A percentile compares a stretch with the other conserved stretches of the same genome.
These are phyloP conservation scores for Maudiozyma saulgeensis DNA, from an alignment of 805 yeast species.

Conservation along the genomic window DNA sequence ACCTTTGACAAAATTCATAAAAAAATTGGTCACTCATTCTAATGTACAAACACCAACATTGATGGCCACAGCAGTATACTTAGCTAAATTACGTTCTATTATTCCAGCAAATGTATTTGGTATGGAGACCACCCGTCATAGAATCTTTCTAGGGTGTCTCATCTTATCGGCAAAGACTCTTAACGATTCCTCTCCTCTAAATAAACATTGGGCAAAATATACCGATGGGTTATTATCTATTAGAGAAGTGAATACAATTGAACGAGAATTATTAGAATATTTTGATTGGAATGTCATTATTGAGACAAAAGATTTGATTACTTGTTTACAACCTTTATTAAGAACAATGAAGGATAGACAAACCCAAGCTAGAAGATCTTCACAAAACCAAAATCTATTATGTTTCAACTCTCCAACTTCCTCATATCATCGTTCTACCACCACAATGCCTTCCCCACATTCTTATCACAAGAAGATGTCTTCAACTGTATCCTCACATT, in stretches of 20 bases:
- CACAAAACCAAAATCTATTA: slow-evolving; percentile 31
- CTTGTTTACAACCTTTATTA: slow-evolving; percentile 66
- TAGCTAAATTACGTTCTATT: slow-evolving; percentile 47
- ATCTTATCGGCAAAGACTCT: slow-evolving; percentile 86
- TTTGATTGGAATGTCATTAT: slow-evolving; percentile 81
- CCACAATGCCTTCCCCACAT: not conserved
- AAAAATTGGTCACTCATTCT: slow-evolving; percentile 62
- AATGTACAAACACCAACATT: slow-evolving; percentile 92
- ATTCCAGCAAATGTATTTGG: slow-evolving; percentile 86
- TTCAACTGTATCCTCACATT: slow-evolving; percentile 4
- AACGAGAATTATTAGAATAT: slow-evolving; percentile 72
- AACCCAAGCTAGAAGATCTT: not conserved
- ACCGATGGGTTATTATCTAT: slow-evolving; percentile 75
- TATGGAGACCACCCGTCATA: slow-evolving; percentile 84
- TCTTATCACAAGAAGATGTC: slow-evolving; percentile 1
- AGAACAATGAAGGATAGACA: slow-evolving; percentile 37
- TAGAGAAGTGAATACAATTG: slow-evolving; percentile 82
- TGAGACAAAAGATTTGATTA: slow-evolving; percentile 56
- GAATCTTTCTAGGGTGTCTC: slow-evolving; percentile 82
- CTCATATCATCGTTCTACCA: not conserved
- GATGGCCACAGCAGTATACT: slow-evolving; percentile 83
- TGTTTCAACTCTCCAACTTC: slow-evolving; percentile 17
- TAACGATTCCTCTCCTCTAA: slow-evolving; percentile 90
- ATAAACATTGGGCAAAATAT: slow-evolving; percentile 92
- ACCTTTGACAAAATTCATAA: slow-evolving; percentile 54